Evolutionary conservation across 2,329 filamentous ascomycete genomes (phyloP), one percentile per base, ranked within the genome.

Genomic region (Cladophialophora psammophila): DNA sequence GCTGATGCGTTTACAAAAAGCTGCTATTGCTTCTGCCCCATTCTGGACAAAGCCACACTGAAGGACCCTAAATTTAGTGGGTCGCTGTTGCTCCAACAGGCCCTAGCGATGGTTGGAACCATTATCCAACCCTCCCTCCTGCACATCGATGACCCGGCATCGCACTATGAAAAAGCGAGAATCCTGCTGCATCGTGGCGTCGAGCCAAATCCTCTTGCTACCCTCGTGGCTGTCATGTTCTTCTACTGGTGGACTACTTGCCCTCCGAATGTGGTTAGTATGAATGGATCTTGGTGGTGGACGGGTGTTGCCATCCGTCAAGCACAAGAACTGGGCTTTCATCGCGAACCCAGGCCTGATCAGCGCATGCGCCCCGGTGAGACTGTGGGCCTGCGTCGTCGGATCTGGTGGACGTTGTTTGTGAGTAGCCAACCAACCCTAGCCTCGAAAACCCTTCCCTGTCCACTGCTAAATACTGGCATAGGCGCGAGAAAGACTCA

Each of bases 281-380:
- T 78, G 1, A 76, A 82, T 68, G 77, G 79, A 1, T 78, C 78
- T 26, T 82, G 80, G 80, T 82, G 80, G 80, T 82, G 81, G 81
- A 82, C 79, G 0, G 79, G 78, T 2, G 76, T 81, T 3, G 75
- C 80, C 13, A 81, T 83, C 20, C 72, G 80, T 12, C 79, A 81
- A 64, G 80, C 79, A 1, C 81, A 83, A 62, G 80, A 83, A 63
- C 78, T 81, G 73, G 80, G 80, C 42, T 72, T 82, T 6, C 81
- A 82, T 53, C 77, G 79, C 1, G 80, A 82, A 56, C 78, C 78
- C 0, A 68, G 71, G 0, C 63, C 69, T 0, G 66, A 69, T 1
- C 67, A 75, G 62, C 58, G 72, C 63, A 63, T 75, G 3, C 65
- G 70, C 13, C 58, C 68, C 5, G 59, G 53, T 12, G 52, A 68